phyloP scores from a whole-genome alignment of 805 yeast species.

The Wickerhamomyces alni region DNA sequence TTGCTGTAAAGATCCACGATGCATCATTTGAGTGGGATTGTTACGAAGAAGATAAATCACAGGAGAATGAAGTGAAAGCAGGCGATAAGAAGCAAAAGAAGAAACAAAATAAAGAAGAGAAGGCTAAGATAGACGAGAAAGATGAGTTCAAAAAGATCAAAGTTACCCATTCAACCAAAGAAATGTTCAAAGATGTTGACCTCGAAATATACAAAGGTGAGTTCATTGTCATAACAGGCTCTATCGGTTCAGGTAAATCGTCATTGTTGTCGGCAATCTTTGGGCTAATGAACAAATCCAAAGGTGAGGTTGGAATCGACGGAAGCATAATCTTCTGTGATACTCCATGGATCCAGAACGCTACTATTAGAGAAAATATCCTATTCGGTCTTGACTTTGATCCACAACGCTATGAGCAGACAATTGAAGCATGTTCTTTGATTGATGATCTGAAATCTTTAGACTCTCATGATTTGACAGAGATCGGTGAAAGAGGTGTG shows the following conservation, averaged over 20 bases:
- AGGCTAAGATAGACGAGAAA: constrained; percentile 21
- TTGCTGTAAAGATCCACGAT: constrained; percentile 16
- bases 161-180: too few relatives aligned
- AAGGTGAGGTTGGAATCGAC: constrained; percentile 41
- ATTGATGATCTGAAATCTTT: constrained; percentile 50
- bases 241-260: constrained; percentile 62
- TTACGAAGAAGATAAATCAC: neutral
- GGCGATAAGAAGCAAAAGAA: neutral
- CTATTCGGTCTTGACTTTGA: constrained; percentile 55
- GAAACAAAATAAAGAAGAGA: neutral
- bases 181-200: constrained; percentile 28
- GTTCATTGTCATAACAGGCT: constrained; percentile 6
- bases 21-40: neutral
- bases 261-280: constrained; percentile 4
- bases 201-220: constrained; percentile 4
- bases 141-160: constrained; percentile 12
- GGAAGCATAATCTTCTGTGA: constrained; percentile 43
- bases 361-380: constrained; percentile 81
- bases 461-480: constrained; percentile 63
- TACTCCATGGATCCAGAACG: constrained; percentile 90
- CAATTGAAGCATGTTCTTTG: constrained; percentile 53
- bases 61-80: neutral
- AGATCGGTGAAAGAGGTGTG: constrained; percentile 73
- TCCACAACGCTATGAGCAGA: constrained; percentile 24
- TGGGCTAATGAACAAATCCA: constrained; percentile 39